phyloP scores from a whole-genome alignment of 129 eudicot species.

The Ambrosia trifida region DNA sequence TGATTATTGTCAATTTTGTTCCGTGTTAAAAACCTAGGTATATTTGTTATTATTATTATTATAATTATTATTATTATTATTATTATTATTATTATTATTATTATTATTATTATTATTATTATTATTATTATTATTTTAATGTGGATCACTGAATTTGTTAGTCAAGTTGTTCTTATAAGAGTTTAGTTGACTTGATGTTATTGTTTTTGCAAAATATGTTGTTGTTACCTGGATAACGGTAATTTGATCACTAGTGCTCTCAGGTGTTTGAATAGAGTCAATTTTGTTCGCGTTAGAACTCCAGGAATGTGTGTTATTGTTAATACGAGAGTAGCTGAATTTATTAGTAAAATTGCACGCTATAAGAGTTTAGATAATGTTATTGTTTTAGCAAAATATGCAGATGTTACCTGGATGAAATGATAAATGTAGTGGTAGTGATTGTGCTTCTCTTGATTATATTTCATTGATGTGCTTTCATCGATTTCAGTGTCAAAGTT shows the following conservation, averaged over 20 bases:
- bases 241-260: not conserved
- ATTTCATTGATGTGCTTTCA: not conserved
- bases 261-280: not conserved
- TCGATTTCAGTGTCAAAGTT: not conserved
- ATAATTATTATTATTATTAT: not conserved
- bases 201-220: not conserved
- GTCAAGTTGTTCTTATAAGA: not conserved
- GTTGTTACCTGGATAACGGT: slow-evolving; percentile 20
- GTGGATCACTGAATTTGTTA: not conserved
- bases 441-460: not conserved
- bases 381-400: not conserved
- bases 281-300: slow-evolving; percentile 2
- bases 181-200: not conserved
- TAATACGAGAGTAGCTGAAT: not conserved
- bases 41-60: not conserved
- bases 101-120: too few relatives aligned
- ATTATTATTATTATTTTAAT: not conserved
- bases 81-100: too few relatives aligned
- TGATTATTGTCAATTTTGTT: slow-evolving; percentile 10
- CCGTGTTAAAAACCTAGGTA: slow-evolving; percentile 7
- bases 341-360: not conserved
- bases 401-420: not conserved
- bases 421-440: not conserved
- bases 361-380: not conserved
- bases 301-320: slow-evolving; percentile 7